Percentiles rank a stretch among this genome's conserved stretches.
Evolutionary conservation across 257 asterid genomes (phyloP).

Genomic region (Solanum bulbocastanum): DNA sequence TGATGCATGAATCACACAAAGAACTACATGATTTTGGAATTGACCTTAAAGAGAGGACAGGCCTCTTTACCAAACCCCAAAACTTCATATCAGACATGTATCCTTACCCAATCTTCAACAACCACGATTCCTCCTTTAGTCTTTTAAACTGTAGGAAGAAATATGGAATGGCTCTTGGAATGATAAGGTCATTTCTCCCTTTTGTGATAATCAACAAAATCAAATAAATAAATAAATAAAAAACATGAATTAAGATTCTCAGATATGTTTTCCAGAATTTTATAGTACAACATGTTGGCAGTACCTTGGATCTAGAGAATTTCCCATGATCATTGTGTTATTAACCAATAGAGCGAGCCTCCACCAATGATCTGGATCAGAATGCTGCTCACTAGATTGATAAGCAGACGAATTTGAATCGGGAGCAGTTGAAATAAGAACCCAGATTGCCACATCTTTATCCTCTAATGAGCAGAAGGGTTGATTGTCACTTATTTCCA

Average conservation of each 20-base stretch:
- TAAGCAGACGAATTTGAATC: constrained; percentile 22
- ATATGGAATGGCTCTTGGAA: background rate
- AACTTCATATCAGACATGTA: background rate
- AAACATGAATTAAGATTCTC: background rate
- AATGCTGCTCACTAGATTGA: constrained; percentile 27
- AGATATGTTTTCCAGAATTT: background rate
- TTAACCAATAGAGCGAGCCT: constrained; percentile 74
- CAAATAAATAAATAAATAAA: background rate
- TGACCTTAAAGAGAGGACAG: background rate
- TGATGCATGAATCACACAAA: background rate
- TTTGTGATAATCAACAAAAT: background rate
- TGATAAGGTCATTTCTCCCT: background rate
- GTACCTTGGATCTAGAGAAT: constrained; percentile 58
- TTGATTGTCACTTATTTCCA: constrained; percentile 20
- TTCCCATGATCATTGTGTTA: constrained; percentile 57
- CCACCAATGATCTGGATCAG: constrained; percentile 30
- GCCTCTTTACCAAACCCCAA: background rate
- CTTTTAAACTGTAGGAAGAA: background rate
- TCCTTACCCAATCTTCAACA: background rate
- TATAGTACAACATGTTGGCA: background rate
- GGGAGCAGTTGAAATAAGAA: constrained; percentile 50
- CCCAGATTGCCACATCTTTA: constrained; percentile 67
- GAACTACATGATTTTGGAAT: background rate
- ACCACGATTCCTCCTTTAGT: background rate
- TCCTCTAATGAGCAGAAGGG: constrained; percentile 21